Conservation (phyloP, 257 asterid genomes). For the Ocimum tenuiflorum region DNA sequence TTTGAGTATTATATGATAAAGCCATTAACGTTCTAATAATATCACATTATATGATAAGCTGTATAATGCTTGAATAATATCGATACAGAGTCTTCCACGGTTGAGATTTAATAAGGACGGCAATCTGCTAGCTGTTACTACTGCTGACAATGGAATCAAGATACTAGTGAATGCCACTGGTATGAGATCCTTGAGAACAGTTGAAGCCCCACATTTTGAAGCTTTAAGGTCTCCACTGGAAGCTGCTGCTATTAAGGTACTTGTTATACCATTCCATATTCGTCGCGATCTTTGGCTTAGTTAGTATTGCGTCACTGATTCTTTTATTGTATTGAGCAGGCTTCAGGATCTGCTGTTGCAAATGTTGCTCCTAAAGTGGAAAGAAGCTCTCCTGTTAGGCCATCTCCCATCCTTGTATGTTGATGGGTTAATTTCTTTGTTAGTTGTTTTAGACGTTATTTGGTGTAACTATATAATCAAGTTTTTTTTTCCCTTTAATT, state of each 20-base stretch:
- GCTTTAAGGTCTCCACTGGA: constrained; percentile 64
- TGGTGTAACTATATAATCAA: constrained; percentile 10
- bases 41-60: too few relatives aligned
- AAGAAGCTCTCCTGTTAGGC: constrained; percentile 95
- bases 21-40: too few relatives aligned
- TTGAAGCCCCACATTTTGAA: constrained; percentile 67
- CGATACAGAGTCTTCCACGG: constrained; percentile 35
- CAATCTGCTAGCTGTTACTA: constrained; percentile 84
- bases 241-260: constrained; percentile 72
- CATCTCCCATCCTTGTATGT: constrained; percentile 75
- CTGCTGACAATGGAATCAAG: constrained; percentile 87
- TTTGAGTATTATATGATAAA: too few relatives aligned
- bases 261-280: background rate
- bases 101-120: constrained; percentile 93
- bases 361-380: constrained; percentile 86
- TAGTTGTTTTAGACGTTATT: constrained; percentile 2
- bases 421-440: constrained; percentile 9
- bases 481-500: background rate
- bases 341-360: constrained; percentile 67
- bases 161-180: constrained; percentile 78
- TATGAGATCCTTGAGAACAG: constrained; percentile 64
- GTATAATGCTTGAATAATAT: too few relatives aligned
- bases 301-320: constrained; percentile 7
- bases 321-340: constrained; percentile 42
- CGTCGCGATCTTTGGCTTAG: constrained; percentile 10